Conservation (phyloP, 495 filamentous ascomycete species). For the Talaromyces proteolyticus region DNA sequence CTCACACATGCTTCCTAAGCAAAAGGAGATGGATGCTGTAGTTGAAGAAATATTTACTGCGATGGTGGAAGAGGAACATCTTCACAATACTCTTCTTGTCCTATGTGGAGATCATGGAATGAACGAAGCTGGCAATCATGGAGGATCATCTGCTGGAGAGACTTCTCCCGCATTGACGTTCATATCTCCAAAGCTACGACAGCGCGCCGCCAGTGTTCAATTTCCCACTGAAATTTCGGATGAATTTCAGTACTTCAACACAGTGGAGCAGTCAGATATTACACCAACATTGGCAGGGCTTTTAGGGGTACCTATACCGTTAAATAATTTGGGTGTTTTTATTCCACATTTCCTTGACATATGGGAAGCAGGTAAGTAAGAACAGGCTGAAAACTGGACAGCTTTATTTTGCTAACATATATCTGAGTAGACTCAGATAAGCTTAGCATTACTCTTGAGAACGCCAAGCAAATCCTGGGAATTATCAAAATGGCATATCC, state of each 20-base stretch:
- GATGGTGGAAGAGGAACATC: conserved; percentile 61
- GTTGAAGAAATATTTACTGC: conserved; percentile 70
- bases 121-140: conserved; percentile 98
- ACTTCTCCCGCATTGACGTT: conserved; percentile 91
- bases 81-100: conserved; percentile 74
- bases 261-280: conserved; percentile 87
- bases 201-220: conserved; percentile 16
- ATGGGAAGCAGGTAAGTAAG: conserved; percentile 53
- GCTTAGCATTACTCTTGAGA: conserved; percentile 60
- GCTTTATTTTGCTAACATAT: neutral
- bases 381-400: too few species aligned
- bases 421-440: conserved; percentile 45
- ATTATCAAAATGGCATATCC: conserved; percentile 69
- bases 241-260: conserved; percentile 74
- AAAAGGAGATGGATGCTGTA: conserved; percentile 88
- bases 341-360: conserved; percentile 72
- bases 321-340: conserved; percentile 87
- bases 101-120: conserved; percentile 95
- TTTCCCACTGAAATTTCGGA: conserved; percentile 28
- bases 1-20: conserved; percentile 87
- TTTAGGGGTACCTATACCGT: conserved; percentile 82
- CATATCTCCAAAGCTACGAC: conserved; percentile 74
- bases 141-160: conserved; percentile 86
- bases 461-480: conserved; percentile 71
- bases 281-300: conserved; percentile 84